A percentile compares a stretch with the other conserved stretches of the same genome.
These are phyloP conservation scores for Syncephalastrum monosporum DNA, from an alignment of 371 early-diverging fungal species.

Conservation along the genomic window DNA sequence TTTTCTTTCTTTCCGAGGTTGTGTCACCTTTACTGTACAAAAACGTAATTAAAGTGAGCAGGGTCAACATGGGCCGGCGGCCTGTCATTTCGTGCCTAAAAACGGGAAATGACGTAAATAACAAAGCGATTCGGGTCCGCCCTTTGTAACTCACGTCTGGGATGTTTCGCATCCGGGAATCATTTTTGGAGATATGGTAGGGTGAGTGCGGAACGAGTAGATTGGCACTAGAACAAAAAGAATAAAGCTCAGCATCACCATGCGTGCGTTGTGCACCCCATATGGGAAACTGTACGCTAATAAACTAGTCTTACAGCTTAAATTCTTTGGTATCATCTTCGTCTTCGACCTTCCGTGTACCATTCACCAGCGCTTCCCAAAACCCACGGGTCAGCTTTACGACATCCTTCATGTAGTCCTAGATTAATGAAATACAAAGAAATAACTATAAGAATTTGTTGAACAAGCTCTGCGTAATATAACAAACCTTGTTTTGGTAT, in stretches of 20 bases:
- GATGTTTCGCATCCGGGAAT: background rate
- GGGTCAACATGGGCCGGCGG: no score
- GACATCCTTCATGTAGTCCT: conserved; percentile 83
- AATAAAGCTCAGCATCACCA: background rate
- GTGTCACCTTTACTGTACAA: no score
- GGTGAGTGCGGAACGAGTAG: conserved; percentile 65
- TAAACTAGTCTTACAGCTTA: no score
- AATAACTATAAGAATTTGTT: background rate
- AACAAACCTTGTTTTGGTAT: conserved; percentile 68
- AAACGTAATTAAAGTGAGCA: no score
- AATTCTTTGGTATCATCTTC: background rate
- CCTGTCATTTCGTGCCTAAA: no score
- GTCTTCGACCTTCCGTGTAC: conserved; percentile 50
- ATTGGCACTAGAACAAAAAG: conserved; percentile 49
- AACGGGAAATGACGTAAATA: no score
- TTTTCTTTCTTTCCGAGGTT: no score
- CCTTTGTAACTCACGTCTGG: background rate
- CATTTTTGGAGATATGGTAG: conserved; percentile 45
- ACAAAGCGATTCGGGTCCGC: no score
- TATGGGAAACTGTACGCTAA: no score
- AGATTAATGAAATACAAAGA: conserved; percentile 2
- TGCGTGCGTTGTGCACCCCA: no score
- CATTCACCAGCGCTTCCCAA: conserved; percentile 85
- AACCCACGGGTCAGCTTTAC: conserved; percentile 88
- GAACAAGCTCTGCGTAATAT: background rate